Percentiles rank a stretch among this genome's conserved stretches.
These are phyloP conservation scores for Fraxinus anomala DNA, from an alignment of 257 asterid species.

Conservation along the genomic window DNA sequence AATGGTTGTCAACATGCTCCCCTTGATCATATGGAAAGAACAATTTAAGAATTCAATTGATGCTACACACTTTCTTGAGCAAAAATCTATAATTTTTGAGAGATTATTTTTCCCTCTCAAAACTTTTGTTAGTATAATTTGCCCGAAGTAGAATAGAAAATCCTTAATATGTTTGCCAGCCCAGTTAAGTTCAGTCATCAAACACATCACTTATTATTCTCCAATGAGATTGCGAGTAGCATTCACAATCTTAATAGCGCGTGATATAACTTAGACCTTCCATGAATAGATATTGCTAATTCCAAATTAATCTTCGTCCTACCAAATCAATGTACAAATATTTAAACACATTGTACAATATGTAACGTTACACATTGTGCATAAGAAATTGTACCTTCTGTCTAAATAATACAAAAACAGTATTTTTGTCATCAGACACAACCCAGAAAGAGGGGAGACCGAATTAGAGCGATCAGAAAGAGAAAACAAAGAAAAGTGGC, in stretches of 20 bases:
- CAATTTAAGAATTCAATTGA: too few species aligned
- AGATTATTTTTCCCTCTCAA: background rate
- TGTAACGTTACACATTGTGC: constrained; percentile 11
- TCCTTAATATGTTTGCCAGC: background rate
- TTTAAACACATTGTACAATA: constrained; percentile 11
- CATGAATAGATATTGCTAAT: constrained; percentile 28
- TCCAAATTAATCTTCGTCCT: constrained; percentile 29
- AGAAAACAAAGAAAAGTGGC: constrained; percentile 52
- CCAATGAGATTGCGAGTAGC: constrained; percentile 1
- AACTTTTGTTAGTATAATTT: background rate
- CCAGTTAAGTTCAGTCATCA: constrained; percentile 2
- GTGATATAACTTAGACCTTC: constrained; percentile 14
- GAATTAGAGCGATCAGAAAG: constrained; percentile 69
- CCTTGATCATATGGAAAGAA: too few species aligned
- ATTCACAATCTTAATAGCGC: background rate
- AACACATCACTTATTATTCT: constrained; percentile 3
- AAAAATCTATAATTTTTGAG: too few species aligned
- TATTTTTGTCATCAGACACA: constrained; percentile 45
- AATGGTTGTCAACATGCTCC: too few species aligned
- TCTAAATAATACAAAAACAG: constrained; percentile 22
- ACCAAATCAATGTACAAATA: constrained; percentile 33
- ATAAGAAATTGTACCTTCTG: constrained; percentile 30
- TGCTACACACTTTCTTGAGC: background rate
- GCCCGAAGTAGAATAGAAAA: background rate
- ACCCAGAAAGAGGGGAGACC: constrained; percentile 39